Base-by-base conservation (phyloP, 352 stramenopile genomes). In the Phytophthora nicotianae region DNA sequence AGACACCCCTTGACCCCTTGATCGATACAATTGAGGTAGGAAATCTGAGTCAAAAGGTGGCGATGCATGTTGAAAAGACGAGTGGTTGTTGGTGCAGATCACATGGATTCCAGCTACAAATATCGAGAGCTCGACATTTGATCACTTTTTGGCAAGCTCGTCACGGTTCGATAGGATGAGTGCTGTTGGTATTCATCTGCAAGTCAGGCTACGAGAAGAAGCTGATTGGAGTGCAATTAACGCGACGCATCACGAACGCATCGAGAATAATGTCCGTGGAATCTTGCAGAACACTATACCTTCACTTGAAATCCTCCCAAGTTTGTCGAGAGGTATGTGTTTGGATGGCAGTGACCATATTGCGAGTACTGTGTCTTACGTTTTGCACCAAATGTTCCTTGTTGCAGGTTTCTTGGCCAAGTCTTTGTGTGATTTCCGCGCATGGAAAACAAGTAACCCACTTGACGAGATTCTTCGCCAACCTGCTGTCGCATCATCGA, bases 321-420 rank as follows among this genome's bases (percentile, higher is more conserved):
- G 13, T 54, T 52, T 71, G 43, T 57, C 64, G 4, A 68, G 60
- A 65, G 69, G 69, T 77, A 14, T 20, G 40, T 0, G 23, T 3
- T 20, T 38, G 47, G 10, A 16, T 38, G 17, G 26, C 46, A 2
- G 20, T 38, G n/a, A 27, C 8, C 11, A 19, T 10, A 27, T 29
- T 13, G 14, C 7, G 26, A 40, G 20, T 6, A n/a, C 23, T 20
- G n/a, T 35, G 42, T 27, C 40, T 62, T 20, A 71, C 4, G 9
- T 48, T 53, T 13, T 24, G 33, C 32, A 26, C 53, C n/a, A 33
- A 41, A 27, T 54, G 13, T 35, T 53, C 2, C 11, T 27, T 26
- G 13, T 48, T 53, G 9, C 21, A 86, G 77, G 72, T 3, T 84
- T 77, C 26, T 53, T 86, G 58, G 64, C 72, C 35, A 74, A 65